Percentiles rank a stretch among this genome's conserved stretches.
phyloP scores from a whole-genome alignment of 345 rosid genomes.

The Populus alba region DNA sequence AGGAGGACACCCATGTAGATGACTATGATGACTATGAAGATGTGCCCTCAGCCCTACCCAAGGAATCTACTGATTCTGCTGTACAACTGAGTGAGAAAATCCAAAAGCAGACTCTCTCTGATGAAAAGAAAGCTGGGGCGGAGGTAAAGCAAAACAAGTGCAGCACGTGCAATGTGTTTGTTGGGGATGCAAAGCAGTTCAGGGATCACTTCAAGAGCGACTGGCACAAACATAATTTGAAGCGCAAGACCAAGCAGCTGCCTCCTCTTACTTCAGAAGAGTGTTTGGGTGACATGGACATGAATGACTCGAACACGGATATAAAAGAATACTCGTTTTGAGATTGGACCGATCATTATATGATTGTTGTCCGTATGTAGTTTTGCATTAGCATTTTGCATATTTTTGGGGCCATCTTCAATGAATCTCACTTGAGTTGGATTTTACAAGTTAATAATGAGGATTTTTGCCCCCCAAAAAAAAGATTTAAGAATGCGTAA shows the following conservation, averaged over 20 bases:
- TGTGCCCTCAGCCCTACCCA: constrained; percentile 31
- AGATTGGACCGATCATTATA: constrained; percentile 3
- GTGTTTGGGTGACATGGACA: constrained; percentile 65
- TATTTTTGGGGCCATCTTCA: neutral
- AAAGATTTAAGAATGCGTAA: neutral
- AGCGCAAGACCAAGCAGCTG: constrained; percentile 79
- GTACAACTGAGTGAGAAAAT: constrained; percentile 49
- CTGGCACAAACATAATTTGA: constrained; percentile 96
- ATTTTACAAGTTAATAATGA: neutral
- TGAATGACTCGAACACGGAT: constrained; percentile 66
- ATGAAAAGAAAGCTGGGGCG: constrained; percentile 36
- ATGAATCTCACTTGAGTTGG: neutral
- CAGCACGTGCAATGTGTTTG: constrained; percentile 72
- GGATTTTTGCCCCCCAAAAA: neutral
- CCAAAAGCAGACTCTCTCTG: constrained; percentile 44
- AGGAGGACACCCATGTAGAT: constrained; percentile 81
- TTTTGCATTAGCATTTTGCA: neutral
- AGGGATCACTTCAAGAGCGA: constrained; percentile 92
- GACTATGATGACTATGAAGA: constrained; percentile 72
- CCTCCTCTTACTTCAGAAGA: constrained; percentile 80
- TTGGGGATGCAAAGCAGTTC: constrained; percentile 76
- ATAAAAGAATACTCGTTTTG: constrained; percentile 91
- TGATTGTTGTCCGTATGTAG: neutral
- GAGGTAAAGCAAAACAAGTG: constrained; percentile 71
- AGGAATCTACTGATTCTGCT: constrained; percentile 34